phyloP scores from a whole-genome alignment of 495 filamentous ascomycete genomes.

The Xylaria curta region DNA sequence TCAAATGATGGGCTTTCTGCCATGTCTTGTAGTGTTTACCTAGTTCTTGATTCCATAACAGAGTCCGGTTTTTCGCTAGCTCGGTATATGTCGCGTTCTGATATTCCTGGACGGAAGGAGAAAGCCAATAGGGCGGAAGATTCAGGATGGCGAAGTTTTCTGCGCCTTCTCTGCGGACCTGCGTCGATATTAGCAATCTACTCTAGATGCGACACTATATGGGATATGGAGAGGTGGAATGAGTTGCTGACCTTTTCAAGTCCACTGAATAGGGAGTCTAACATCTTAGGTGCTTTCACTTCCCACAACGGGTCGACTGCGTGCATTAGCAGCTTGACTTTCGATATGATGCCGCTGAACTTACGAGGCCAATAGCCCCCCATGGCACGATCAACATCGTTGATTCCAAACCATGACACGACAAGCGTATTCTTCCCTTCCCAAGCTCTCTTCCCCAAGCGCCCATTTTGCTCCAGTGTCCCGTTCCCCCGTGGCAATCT shows the following conservation, averaged over 20 bases:
- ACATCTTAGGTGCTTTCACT: conserved; percentile 12
- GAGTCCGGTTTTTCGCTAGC: conserved; percentile 1
- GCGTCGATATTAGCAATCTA: neutral
- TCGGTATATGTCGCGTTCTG: conserved; percentile 14
- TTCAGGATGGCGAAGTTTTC: conserved; percentile 23
- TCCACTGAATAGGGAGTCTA: conserved; percentile 12
- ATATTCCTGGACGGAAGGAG: conserved; percentile 14
- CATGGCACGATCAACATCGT: conserved; percentile 22
- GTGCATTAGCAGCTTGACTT: neutral
- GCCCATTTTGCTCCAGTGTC: neutral
- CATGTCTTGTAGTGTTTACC: neutral
- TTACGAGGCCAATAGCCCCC: conserved; percentile 22
- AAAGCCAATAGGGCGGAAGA: conserved; percentile 20
- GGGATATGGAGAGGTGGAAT: neutral
- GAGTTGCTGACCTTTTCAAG: conserved; percentile 1
- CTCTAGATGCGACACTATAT: too few species aligned
- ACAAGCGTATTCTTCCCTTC: conserved; percentile 20
- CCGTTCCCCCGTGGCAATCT: conserved; percentile 4
- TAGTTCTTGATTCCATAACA: conserved; percentile 11
- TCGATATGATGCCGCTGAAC: neutral
- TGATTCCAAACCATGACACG: conserved; percentile 20
- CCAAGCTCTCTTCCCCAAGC: neutral
- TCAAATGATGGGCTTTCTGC: neutral
- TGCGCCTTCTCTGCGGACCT: conserved; percentile 20
- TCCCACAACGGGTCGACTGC: conserved; percentile 22